Conservation (phyloP, 768 basidiomycete genomes). For the Mycena latifolia region DNA sequence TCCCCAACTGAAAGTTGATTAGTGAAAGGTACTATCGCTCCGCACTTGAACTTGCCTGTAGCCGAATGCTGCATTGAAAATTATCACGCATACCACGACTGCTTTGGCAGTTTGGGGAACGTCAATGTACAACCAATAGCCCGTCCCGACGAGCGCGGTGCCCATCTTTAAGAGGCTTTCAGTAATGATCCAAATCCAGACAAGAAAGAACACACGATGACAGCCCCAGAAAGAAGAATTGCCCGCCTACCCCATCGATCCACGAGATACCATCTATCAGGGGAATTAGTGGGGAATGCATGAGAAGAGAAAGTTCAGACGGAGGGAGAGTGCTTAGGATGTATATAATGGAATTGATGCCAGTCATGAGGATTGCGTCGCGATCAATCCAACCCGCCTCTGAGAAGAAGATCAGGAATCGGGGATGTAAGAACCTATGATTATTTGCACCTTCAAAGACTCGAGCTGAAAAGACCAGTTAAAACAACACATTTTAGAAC, state of each 20-base stretch:
- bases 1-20: slow-evolving; percentile 70
- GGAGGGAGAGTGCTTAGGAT: slow-evolving; percentile 85
- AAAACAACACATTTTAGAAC: background rate
- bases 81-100: slow-evolving; percentile 89
- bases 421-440: background rate
- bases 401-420: slow-evolving; percentile 45
- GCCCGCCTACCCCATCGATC: slow-evolving; percentile 91
- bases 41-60: slow-evolving; percentile 65
- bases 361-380: slow-evolving; percentile 95
- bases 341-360: slow-evolving; percentile 90
- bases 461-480: slow-evolving; percentile 61
- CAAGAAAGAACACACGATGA: slow-evolving; percentile 64
- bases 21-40: slow-evolving; percentile 2
- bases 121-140: slow-evolving; percentile 96
- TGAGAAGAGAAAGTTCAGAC: slow-evolving; percentile 58
- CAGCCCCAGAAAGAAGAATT: slow-evolving; percentile 89
- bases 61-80: slow-evolving; percentile 95
- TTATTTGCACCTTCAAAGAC: slow-evolving; percentile 86
- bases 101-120: slow-evolving; percentile 86
- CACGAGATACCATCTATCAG: slow-evolving; percentile 89
- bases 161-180: slow-evolving; percentile 72
- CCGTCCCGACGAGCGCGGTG: slow-evolving; percentile 80
- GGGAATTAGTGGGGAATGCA: slow-evolving; percentile 13
- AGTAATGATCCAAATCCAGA: background rate
- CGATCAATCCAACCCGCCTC: slow-evolving; percentile 97